phyloP scores from a whole-genome alignment of 1,284 basidiomycete species.

The Microbotryum intermedium region DNA sequence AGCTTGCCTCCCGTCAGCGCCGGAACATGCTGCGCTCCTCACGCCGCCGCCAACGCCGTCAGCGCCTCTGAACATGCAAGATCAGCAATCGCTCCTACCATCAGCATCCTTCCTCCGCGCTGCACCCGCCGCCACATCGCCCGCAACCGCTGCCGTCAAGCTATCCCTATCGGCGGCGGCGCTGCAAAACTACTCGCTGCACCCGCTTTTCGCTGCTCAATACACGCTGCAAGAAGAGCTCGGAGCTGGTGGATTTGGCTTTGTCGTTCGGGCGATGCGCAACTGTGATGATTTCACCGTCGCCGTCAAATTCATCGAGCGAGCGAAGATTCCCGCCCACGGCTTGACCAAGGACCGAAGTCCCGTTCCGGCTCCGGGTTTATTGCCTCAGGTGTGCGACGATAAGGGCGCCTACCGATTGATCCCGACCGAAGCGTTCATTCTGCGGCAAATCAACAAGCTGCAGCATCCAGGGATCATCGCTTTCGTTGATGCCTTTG shows the following conservation, averaged over 20 bases:
- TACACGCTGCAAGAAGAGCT: constrained; percentile 65
- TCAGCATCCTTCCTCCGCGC: no score
- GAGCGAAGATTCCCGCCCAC: constrained; percentile 40
- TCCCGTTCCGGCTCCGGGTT: constrained; percentile 14
- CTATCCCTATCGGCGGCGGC: background rate
- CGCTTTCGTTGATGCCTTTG: constrained; percentile 69
- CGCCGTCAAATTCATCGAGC: constrained; percentile 85
- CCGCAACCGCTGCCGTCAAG: no score
- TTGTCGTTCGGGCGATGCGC: constrained; percentile 50
- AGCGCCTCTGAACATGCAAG: no score
- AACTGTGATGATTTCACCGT: constrained; percentile 54
- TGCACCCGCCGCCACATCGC: no score
- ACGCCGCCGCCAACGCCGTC: no score
- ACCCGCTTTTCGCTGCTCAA: constrained; percentile 54
- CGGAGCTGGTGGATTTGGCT: constrained; percentile 84
- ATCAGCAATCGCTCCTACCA: no score
- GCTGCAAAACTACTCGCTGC: constrained; percentile 49
- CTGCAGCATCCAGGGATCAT: constrained; percentile 67
- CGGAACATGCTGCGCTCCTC: no score
- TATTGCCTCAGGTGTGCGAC: constrained; percentile 4
- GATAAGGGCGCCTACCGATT: constrained; percentile 30
- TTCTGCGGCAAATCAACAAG: constrained; percentile 54
- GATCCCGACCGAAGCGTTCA: constrained; percentile 70
- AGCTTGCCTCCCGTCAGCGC: no score
- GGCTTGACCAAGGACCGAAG: constrained; percentile 24